These are phyloP conservation scores for Talaromyces atroroseus DNA, from an alignment of 2,329 filamentous ascomycete genomes.

Conservation along the genomic window DNA sequence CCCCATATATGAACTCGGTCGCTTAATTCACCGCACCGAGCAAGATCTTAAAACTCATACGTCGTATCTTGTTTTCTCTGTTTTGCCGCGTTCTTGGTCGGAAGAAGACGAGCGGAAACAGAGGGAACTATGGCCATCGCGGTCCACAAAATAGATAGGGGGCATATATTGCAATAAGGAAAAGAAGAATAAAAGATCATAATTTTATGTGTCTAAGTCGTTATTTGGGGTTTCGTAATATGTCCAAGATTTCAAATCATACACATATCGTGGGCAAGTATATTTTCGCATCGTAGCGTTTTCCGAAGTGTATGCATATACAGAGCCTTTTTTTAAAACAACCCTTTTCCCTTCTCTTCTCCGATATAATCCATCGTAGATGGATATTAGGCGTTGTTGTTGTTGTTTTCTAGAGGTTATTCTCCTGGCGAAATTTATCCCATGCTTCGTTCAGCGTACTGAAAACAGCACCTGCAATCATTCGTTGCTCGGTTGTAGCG, in stretches of 20 bases:
- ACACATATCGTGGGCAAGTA: not conserved
- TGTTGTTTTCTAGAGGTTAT: constrained; percentile 42
- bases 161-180: not conserved
- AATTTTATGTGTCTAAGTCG: not conserved
- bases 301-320: not conserved
- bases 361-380: not conserved
- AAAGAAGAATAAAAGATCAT: constrained; percentile 2
- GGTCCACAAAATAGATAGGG: not conserved
- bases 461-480: constrained; percentile 62
- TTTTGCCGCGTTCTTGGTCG: constrained; percentile 80
- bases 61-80: constrained; percentile 90
- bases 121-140: constrained; percentile 58
- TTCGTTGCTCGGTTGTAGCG: constrained; percentile 62
- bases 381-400: not conserved
- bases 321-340: not conserved
- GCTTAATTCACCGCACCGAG: constrained; percentile 74
- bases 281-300: not conserved
- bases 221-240: not conserved
- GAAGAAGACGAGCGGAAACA: constrained; percentile 71
- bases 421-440: constrained; percentile 63
- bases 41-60: constrained; percentile 92
- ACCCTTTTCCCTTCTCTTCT: not conserved
- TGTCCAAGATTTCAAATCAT: not conserved
- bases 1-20: constrained; percentile 67
- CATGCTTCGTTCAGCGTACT: constrained; percentile 62